Base-by-base conservation (phyloP, 139 green algal genomes). In the Tetradesmus lagerheimii region DNA sequence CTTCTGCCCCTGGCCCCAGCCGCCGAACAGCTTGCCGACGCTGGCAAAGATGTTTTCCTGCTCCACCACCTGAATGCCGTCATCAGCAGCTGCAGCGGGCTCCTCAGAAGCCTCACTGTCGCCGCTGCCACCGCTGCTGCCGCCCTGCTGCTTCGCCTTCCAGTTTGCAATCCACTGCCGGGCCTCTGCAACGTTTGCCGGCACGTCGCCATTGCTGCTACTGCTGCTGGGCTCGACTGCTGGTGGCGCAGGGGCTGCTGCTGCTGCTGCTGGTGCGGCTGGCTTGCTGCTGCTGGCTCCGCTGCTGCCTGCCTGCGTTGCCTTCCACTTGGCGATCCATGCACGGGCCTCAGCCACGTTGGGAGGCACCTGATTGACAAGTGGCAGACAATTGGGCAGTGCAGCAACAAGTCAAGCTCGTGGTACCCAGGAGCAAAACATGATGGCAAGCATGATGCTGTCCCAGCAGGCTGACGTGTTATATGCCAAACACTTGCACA, bases 321-420 rank as follows among this genome's bases (percentile, higher is more conserved):
- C 83, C 34, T 79, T 67, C 93, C 92, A 95, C 57, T 85, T 80
- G 27, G 83, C 85, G 39, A 95, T 95, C 93, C 92, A 95, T 14
- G 75, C 34, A 27, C 92, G 87, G 0, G 92, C 93, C 80, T 95
- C 90, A 31, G 77, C 57, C 9, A 90, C 90, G 37, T 93, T 93
- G 23, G 77, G 31, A 78, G 89, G 53, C 38, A 76, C 53, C 81
- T 83, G 50, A 18, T 12, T 2, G 11, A 29, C 11, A 16, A 74
- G 0, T n/a, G 43, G 29, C 35, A 71, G 29, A n/a, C 4, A n/a
- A n/a, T n/a, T n/a, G n/a, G n/a, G n/a, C 76, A 82, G 80, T 29
- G 39, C 43, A 85, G 43, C 25, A 74, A 43, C 18, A 38, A 74
- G 1, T 25, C 2, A 16, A 47, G 66, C 37, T 5, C 12, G 2